Evolutionary conservation across 2,329 filamentous ascomycete species (phyloP).

Genomic region (Knoxdaviesia proteae): DNA sequence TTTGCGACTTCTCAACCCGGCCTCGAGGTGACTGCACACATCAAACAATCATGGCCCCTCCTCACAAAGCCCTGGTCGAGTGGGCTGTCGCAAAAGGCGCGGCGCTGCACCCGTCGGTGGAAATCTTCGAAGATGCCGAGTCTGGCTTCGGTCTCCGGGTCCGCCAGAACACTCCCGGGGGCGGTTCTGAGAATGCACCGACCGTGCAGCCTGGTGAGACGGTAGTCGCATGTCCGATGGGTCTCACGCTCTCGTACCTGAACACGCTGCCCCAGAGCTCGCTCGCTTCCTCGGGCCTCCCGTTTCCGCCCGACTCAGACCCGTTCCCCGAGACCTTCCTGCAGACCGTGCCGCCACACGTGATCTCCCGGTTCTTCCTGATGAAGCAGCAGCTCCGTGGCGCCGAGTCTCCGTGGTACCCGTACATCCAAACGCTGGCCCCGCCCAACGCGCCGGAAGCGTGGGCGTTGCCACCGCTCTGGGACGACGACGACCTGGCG

Average conservation of each 20-base stretch:
- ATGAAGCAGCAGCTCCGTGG: conserved; percentile 44
- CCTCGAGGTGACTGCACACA: too few species aligned
- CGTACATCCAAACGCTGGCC: conserved; percentile 46
- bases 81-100: conserved; percentile 29
- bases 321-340: conserved; percentile 30
- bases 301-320: conserved; percentile 4
- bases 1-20: too few species aligned
- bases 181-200: neutral
- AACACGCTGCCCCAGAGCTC: conserved; percentile 21
- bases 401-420: conserved; percentile 40
- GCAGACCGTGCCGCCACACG: conserved; percentile 28
- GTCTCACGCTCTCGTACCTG: conserved; percentile 35
- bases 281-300: too few species aligned
- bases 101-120: conserved; percentile 25
- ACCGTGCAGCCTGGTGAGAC: conserved; percentile 16
- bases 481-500: conserved; percentile 36
- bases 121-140: conserved; percentile 27
- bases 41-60: too few species aligned
- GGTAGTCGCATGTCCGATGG: conserved; percentile 30
- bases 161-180: conserved; percentile 11
- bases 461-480: conserved; percentile 41
- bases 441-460: conserved; percentile 28
- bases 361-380: conserved; percentile 46
- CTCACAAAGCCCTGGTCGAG: conserved; percentile 14
- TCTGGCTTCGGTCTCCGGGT: conserved; percentile 35